Conservation (phyloP, 2,329 filamentous ascomycete species). For the Scedosporium boydii region DNA sequence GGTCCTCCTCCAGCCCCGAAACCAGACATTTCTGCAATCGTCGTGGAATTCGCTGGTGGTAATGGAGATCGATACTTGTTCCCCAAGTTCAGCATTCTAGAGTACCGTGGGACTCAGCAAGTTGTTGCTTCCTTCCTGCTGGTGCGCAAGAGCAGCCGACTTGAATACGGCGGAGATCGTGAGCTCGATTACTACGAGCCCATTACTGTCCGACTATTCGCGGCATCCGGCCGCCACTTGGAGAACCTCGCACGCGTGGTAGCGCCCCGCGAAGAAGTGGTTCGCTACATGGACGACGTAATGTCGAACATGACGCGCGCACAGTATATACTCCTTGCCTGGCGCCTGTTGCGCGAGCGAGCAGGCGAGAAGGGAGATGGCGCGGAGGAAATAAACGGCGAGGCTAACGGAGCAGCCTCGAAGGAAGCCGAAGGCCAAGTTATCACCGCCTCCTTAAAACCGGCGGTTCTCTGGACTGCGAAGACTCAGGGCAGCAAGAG, state of each 20-base stretch:
- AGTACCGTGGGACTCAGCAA: conserved; percentile 52
- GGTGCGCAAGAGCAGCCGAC: conserved; percentile 60
- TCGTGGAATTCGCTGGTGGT: conserved; percentile 58
- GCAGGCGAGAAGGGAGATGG: conserved; percentile 21
- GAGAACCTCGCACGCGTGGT: conserved; percentile 54
- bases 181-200: conserved; percentile 67
- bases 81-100: conserved; percentile 67
- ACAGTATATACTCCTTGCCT: conserved; percentile 57
- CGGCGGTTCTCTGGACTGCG: conserved; percentile 25
- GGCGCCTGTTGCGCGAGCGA: conserved; percentile 46
- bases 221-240: conserved; percentile 44
- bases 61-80: conserved; percentile 70
- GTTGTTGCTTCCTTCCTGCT: conserved; percentile 70
- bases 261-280: conserved; percentile 52
- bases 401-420: conserved; percentile 20
- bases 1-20: conserved; percentile 44
- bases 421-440: conserved; percentile 18
- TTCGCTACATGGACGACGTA: conserved; percentile 59
- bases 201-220: conserved; percentile 52
- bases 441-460: conserved; percentile 7
- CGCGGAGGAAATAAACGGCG: conserved; percentile 20
- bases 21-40: conserved; percentile 55
- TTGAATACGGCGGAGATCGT: conserved; percentile 55
- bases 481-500: conserved; percentile 2
- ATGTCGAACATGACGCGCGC: conserved; percentile 61